Base-by-base conservation (phyloP, 2,329 filamentous ascomycete genomes). In the Fusarium sp. region DNA sequence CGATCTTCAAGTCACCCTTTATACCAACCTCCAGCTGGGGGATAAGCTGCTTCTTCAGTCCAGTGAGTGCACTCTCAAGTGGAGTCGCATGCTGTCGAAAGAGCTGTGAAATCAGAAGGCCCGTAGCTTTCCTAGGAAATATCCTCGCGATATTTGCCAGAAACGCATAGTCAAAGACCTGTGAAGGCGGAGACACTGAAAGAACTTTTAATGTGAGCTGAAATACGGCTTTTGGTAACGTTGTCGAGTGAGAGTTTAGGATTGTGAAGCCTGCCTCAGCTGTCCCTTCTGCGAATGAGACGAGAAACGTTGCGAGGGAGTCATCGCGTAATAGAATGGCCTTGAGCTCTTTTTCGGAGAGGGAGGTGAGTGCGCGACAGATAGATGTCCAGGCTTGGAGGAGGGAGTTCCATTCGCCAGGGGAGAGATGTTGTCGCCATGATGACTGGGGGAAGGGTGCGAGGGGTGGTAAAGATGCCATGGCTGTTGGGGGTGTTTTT, bases 321-420 rank as follows among this genome's bases (percentile, higher is more conserved):
- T 85, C 83, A 69, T 92, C 87, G 6, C 85, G 83, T 5, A 78
- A 68, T 11, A 87, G 82, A 25, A 80, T 77, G 35, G 77, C 75
- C 45, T 76, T 68, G 63, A 96, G 91, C 1, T 87, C 80, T 2
- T 83, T 73, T 9, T 87, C 83, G 0, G 86, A 72, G 0, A 91
- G 79, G 15, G 85, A 82, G 29, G 96, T 78, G 66, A 94, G 87
- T 4, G 89, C 84, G 52, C 89, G 84, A 9, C 88, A 81, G 9
- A 97, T 83, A 13, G 87, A 81, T 18, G 89, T 80, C 93, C 93
- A 97, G 35, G 92, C 90, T 66, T 91, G 87, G 45, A 96, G 81
- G 76, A 91, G 93, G 31, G 87, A 83, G 67, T 90, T 84, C 94
- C 94, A 97, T 79, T 97, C 92, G 49, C 84, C 80, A 5, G 88